Evolutionary conservation across 2,329 filamentous ascomycete species (phyloP), one percentile per base, ranked within the genome.

Genomic region (Xylaria sp.): DNA sequence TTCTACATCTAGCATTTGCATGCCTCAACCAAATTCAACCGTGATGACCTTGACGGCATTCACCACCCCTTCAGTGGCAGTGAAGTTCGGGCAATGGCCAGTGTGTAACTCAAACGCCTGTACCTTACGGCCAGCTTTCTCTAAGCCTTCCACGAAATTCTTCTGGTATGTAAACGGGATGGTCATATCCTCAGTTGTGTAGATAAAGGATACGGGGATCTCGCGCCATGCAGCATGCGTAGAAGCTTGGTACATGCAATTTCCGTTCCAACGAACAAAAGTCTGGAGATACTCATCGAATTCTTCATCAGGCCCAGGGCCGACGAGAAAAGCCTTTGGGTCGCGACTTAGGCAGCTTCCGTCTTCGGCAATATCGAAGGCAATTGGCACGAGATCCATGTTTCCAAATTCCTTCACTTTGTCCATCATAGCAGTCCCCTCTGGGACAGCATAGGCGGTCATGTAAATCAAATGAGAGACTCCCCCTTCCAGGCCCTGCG

Each of bases 391-490:
- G 4, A 59, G 31, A 7, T 63, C 52, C 31, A 43, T 48, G 27
- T 64, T 35, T 2, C 54, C 62, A 9, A 67, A 65, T 11, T 66
- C 54, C 6, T 40, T 21, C 15, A 61, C 56, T 21, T 63, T 65
- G 35, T 64, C 59, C 37, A 65, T 46, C 35, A 53, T 63, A 1
- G 63, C n/a, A 3, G 13, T 27, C 2, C 63, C 63, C 33, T 66
- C 56, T 0, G 40, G 53, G 2, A 65, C 8, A 5, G 52, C 58
- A 13, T 64, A 69, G 0, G 46, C 65, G 3, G 58, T 7, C 52
- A 72, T 46, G 44, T 72, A 72, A 8, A 73, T 61, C 1, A 74
- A 51, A 8, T 69, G 58, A 3, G 67, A 49, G 19, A 73, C 57
- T 11, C 72, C 71, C 6, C 71, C 71, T 11, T 2, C 1, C 2